These are phyloP conservation scores for Hypoxylon trugodes DNA, from an alignment of 495 filamentous ascomycete species.

Conservation along the genomic window DNA sequence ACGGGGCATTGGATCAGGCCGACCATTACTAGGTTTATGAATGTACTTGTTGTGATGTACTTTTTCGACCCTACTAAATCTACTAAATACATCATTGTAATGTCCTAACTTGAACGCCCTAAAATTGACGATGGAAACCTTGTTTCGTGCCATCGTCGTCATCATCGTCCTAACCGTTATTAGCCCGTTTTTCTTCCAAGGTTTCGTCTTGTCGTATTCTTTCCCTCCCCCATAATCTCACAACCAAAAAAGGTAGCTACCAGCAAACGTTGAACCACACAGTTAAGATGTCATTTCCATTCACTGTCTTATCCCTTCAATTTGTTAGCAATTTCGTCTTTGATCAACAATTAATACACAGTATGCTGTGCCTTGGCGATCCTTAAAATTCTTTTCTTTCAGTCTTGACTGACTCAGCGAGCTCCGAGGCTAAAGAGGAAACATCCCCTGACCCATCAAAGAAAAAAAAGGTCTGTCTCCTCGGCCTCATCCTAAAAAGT, in stretches of 20 bases:
- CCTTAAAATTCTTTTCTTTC: neutral
- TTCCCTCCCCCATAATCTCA: neutral
- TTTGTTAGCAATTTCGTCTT: slow-evolving; percentile 5
- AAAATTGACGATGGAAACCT: neutral
- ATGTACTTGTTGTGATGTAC: too few relatives aligned
- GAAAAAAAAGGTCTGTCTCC: slow-evolving; percentile 5
- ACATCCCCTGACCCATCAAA: neutral
- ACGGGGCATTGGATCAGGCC: too few relatives aligned
- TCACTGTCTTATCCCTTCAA: neutral
- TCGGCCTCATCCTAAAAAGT: too few relatives aligned
- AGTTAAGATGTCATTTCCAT: neutral
- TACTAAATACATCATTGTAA: too few relatives aligned
- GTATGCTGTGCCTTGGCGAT: slow-evolving; percentile 3
- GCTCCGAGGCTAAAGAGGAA: slow-evolving; percentile 4
- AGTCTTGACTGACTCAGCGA: slow-evolving; percentile 12
- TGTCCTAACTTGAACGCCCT: too few relatives aligned
- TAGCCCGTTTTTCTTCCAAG: slow-evolving; percentile 17
- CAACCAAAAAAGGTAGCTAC: neutral
- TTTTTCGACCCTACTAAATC: too few relatives aligned
- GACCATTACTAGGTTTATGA: too few relatives aligned
- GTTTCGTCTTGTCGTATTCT: slow-evolving; percentile 21
- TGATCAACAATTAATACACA: neutral
- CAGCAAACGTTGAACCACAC: slow-evolving; percentile 7
- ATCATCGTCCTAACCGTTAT: slow-evolving; percentile 22
- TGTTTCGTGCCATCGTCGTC: slow-evolving; percentile 24